A percentile compares a stretch with the other conserved stretches of the same genome.
Conservation (phyloP, 2,329 filamentous ascomycete genomes). For the Sporothrix humicola region DNA sequence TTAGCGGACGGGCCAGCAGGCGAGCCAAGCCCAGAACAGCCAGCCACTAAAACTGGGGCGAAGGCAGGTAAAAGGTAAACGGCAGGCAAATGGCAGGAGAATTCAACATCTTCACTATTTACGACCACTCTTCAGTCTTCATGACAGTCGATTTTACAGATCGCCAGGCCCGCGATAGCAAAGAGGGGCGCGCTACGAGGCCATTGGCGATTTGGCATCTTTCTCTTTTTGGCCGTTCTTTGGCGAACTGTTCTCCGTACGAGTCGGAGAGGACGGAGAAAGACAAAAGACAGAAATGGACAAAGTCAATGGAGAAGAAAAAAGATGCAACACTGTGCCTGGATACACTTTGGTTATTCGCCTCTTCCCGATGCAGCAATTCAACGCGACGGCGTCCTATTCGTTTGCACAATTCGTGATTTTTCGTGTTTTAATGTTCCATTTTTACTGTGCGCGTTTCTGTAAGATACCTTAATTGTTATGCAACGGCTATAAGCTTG, state of each 20-base stretch:
- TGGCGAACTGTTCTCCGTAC: background rate
- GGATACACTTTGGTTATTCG: background rate
- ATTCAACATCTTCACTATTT: too few species aligned
- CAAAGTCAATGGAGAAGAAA: background rate
- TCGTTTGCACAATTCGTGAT: background rate
- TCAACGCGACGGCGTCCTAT: slow-evolving; percentile 26
- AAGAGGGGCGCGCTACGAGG: slow-evolving; percentile 1
- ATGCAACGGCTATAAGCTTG: slow-evolving; percentile 1
- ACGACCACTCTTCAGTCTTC: too few species aligned
- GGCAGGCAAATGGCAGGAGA: background rate
- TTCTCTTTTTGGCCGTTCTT: background rate
- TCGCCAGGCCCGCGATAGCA: background rate
- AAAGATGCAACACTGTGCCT: slow-evolving; percentile 7
- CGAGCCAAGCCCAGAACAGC: slow-evolving; percentile 26
- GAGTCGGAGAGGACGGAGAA: background rate
- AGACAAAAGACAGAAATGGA: too few species aligned
- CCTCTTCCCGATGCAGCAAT: slow-evolving; percentile 29
- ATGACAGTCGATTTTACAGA: background rate
- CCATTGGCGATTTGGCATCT: too few species aligned
- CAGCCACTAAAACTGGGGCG: slow-evolving; percentile 32
- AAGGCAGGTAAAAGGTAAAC: background rate
- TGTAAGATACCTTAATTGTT: background rate
- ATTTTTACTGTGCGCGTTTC: background rate
- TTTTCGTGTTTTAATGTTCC: background rate
- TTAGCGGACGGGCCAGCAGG: slow-evolving; percentile 17